Evolutionary conservation across 2,329 filamentous ascomycete species (phyloP).

Genomic region (Cyphellophora europaea): DNA sequence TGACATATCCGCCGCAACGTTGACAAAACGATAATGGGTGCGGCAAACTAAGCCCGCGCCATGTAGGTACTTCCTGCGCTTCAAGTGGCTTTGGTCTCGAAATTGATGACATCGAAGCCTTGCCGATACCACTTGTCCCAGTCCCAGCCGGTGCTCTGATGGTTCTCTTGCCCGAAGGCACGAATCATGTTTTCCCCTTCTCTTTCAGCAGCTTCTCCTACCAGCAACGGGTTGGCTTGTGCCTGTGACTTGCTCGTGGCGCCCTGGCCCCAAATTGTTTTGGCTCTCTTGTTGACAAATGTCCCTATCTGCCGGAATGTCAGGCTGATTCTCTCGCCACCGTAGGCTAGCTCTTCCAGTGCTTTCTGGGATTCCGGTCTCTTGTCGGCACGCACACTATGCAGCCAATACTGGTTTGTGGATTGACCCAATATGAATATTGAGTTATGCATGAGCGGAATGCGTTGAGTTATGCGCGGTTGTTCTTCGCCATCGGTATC

Average conservation of each 20-base stretch:
- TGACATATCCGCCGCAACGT: too few relatives aligned
- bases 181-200: constrained; percentile 54
- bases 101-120: constrained; percentile 68
- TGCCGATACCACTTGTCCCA: constrained; percentile 68
- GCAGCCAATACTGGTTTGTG: constrained; percentile 82
- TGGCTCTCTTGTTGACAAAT: constrained; percentile 58
- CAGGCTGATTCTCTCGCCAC: constrained; percentile 74
- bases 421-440: constrained; percentile 70
- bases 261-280: constrained; percentile 83
- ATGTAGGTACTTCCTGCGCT: not conserved
- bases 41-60: too few relatives aligned
- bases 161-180: constrained; percentile 82
- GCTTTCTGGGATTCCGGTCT: constrained; percentile 59
- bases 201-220: constrained; percentile 58
- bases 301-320: constrained; percentile 88
- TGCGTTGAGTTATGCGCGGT: constrained; percentile 52
- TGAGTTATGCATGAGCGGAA: constrained; percentile 77
- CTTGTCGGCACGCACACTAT: constrained; percentile 86
- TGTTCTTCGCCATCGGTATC: not conserved
- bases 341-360: constrained; percentile 59
- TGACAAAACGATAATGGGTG: too few relatives aligned
- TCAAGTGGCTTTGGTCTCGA: constrained; percentile 26
- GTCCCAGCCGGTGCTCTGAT: constrained; percentile 60
- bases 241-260: constrained; percentile 55
- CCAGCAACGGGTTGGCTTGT: constrained; percentile 53